Base-by-base conservation (phyloP, 495 filamentous ascomycete species). In the Penicillium chermesinum region DNA sequence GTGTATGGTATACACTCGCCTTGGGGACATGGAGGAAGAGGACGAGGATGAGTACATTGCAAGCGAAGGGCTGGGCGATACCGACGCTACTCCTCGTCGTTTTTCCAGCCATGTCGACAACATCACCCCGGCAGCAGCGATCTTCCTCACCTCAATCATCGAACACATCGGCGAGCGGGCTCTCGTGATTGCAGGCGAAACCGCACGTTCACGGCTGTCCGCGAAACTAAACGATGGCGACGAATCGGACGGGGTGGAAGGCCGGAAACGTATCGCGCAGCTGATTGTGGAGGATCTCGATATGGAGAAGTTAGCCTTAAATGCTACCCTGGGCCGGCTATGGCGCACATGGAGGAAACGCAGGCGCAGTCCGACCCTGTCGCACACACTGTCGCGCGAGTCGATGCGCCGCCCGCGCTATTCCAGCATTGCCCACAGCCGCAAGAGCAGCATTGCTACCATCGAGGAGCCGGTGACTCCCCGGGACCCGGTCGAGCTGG, bases 341-440 rank as follows among this genome's bases (percentile, higher is more conserved):
- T 99, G 94, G 94, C 81, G 94, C 56, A 86, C 88, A 22, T 99
- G 94, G 94, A 87, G 91, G 61, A 94, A 95, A 68, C 83, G 82
- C 48, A 78, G 86, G 39, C 69, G 74, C 38, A 49, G 65, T 2
- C 62, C 68, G 7, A 70, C 58, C 15, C 40, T 73, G 14, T 65
- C 71, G 9, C 61, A 68, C 25, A 58, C 67, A 5, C 38, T 70
- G 14, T 74, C 71, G 3, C 57, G 70, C 40, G 74, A 77, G 45
- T 77, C 75, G 0, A 59, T 77, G 42, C 52, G 48, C 4, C 72
- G 67, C 38, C 72, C 69, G 33, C 50, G 54, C 14, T 63, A 62
- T 37, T 45, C 53, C 3, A 50, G 49, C 15, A 12, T 63, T 16
- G 52, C 43, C 19, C 54, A 55, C 48, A 69, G 72, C 50, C 62